Percentiles rank a stretch among this genome's conserved stretches.
Conservation (phyloP, 352 stramenopile genomes). For the Globisporangium abappressorium region DNA sequence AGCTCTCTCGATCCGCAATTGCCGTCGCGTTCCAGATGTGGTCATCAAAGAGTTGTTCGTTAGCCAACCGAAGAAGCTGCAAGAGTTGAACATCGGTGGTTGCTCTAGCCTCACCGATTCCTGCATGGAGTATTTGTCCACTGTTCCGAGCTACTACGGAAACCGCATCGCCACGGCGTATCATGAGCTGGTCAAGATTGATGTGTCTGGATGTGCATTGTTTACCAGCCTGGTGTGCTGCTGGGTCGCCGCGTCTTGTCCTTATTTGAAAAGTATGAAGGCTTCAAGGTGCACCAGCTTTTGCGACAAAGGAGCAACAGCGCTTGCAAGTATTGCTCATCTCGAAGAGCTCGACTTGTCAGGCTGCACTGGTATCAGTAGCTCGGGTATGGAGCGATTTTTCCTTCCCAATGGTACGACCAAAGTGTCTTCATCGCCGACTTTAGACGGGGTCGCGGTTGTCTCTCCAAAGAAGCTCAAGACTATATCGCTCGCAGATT, state of each 20-base stretch:
- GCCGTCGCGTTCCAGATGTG: slow-evolving; percentile 33
- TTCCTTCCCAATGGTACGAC: slow-evolving; percentile 35
- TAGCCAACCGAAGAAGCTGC: slow-evolving; percentile 38
- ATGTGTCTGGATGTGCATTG: slow-evolving; percentile 49
- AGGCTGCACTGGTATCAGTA: slow-evolving; percentile 39
- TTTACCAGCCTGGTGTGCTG: slow-evolving; percentile 57
- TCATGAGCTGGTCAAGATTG: slow-evolving; percentile 34
- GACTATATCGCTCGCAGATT: slow-evolving; percentile 25
- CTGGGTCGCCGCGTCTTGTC: slow-evolving; percentile 64
- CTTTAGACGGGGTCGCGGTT: not conserved
- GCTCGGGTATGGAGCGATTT: slow-evolving; percentile 42
- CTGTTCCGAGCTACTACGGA: slow-evolving; percentile 52
- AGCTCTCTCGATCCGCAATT: slow-evolving; percentile 39
- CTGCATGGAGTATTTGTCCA: slow-evolving; percentile 54
- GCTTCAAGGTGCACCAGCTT: slow-evolving; percentile 37
- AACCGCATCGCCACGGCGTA: slow-evolving; percentile 44
- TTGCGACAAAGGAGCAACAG: slow-evolving; percentile 54
- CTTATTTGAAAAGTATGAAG: slow-evolving; percentile 45
- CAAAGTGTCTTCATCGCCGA: slow-evolving; percentile 2
- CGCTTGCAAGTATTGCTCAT: slow-evolving; percentile 44
- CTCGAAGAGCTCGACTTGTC: slow-evolving; percentile 60
- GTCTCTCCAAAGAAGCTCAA: slow-evolving; percentile 25
- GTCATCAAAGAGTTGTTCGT: slow-evolving; percentile 52
- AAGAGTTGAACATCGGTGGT: slow-evolving; percentile 58
- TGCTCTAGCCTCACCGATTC: slow-evolving; percentile 48